A percentile compares a stretch with the other conserved stretches of the same genome.
These are phyloP conservation scores for Macadamia tetraphylla DNA, from an alignment of 164 flowering plant genomes.

Conservation along the genomic window DNA sequence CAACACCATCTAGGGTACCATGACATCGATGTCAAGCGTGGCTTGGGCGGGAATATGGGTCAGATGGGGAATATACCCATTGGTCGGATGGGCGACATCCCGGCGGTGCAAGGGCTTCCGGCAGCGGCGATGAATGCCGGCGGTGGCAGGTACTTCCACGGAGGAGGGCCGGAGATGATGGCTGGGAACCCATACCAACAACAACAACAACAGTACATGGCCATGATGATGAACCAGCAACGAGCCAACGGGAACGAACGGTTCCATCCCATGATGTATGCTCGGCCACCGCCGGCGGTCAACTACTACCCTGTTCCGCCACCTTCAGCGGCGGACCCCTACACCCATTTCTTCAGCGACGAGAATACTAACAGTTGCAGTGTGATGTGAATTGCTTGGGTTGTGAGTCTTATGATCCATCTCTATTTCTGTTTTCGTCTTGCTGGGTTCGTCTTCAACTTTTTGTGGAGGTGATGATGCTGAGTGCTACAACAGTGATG, in stretches of 20 bases:
- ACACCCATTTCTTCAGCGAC: constrained; percentile 65
- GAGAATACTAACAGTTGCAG: constrained; percentile 85
- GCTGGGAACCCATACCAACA: constrained; percentile 61
- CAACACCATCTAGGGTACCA: constrained; percentile 22
- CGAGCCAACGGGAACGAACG: constrained; percentile 55
- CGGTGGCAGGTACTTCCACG: constrained; percentile 40
- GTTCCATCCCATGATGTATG: constrained; percentile 91
- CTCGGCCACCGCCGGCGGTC: constrained; percentile 70
- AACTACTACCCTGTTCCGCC: constrained; percentile 53
- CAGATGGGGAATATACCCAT: constrained; percentile 40
- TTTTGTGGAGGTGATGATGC: no score
- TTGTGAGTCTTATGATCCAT: no score
- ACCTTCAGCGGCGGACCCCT: constrained; percentile 20
- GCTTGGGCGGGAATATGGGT: constrained; percentile 23
- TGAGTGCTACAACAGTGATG: not conserved
- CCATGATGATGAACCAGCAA: constrained; percentile 83
- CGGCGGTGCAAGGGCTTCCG: constrained; percentile 78
- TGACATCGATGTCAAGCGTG: constrained; percentile 27
- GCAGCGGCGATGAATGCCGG: constrained; percentile 40
- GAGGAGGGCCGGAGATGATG: constrained; percentile 47
- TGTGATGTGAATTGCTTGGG: constrained; percentile 54
- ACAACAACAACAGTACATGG: constrained; percentile 8
- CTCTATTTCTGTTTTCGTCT: constrained; percentile 4
- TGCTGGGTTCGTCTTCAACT: not conserved
- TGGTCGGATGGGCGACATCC: constrained; percentile 45